These are phyloP conservation scores for Termitomyces sp. DNA, from an alignment of 1,284 basidiomycete genomes.

Conservation along the genomic window DNA sequence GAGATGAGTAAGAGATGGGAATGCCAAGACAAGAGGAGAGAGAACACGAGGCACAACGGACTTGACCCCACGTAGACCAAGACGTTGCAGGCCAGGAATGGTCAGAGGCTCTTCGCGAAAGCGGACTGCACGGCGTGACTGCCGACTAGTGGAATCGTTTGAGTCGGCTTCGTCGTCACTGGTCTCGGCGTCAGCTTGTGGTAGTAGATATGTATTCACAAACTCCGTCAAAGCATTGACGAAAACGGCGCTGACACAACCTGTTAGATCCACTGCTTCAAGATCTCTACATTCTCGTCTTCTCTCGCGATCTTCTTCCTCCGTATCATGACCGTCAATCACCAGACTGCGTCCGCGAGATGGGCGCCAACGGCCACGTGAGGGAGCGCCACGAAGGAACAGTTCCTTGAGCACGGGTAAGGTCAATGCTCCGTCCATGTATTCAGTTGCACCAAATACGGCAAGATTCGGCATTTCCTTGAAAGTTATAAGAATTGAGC, in stretches of 20 bases:
- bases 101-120: slow-evolving; percentile 44
- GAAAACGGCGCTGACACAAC: slow-evolving; percentile 89
- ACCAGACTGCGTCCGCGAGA: slow-evolving; percentile 55
- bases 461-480: slow-evolving; percentile 83
- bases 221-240: slow-evolving; percentile 81
- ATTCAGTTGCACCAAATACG: slow-evolving; percentile 89
- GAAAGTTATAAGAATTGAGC: not conserved
- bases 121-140: slow-evolving; percentile 26
- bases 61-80: slow-evolving; percentile 83
- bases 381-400: slow-evolving; percentile 73
- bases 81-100: slow-evolving; percentile 77
- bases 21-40: slow-evolving; percentile 77
- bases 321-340: slow-evolving; percentile 45
- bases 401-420: slow-evolving; percentile 80
- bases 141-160: slow-evolving; percentile 27
- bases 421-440: slow-evolving; percentile 89
- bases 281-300: slow-evolving; percentile 75
- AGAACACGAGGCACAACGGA: slow-evolving; percentile 72
- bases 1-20: slow-evolving; percentile 85
- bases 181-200: slow-evolving; percentile 41
- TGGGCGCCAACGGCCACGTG: slow-evolving; percentile 65
- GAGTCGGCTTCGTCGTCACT: slow-evolving; percentile 47
- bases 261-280: slow-evolving; percentile 89
- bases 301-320: slow-evolving; percentile 70
- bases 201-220: slow-evolving; percentile 64